Base-by-base conservation (phyloP, 164 flowering plant species). In the Chimonanthus salicifolius region DNA sequence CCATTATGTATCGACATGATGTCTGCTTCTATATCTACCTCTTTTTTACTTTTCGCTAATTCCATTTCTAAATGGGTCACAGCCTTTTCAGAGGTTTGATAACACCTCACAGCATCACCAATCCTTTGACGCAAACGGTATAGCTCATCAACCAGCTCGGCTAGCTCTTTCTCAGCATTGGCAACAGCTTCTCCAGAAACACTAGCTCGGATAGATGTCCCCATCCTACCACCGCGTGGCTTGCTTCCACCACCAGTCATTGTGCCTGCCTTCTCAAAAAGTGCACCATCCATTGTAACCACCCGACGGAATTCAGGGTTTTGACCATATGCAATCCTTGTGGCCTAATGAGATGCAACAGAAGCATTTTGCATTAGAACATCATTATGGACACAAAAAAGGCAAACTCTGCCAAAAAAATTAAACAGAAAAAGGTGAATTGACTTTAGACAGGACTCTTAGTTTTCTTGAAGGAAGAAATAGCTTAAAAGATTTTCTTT, bases 201-300 rank as follows among this genome's bases (percentile, higher is more conserved):
- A 80, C 91, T 89, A 18, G 86, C 89, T 76, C 89, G 90, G 74
- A 94, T 87, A 54, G 97, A 88, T 67, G 97, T 88, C 6, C 97
- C 95, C 90, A 96, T 96, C 80, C 87, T 94, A 70, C 99, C 99
- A 78, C 98, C 98, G 62, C 95, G 92, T 46, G 97, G 98, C 82
- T 84, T 94, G 76, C 82, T 72, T 18, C 99, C 98, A 4, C 99
- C 99, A 71, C 99, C 99, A 83, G 89, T 92, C 98, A 96, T 96
- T 3, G 99, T 96, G 63, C 99, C 99, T 63, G 97, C 87, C 80
- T 87, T 92, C 76, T 94, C 98, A 82, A 94, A 88, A 49, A 96
- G 87, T 20, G 94, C 89, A 76, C 99, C 99, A 73, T 96, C 95
- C 78, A 96, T 81, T 70, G 99, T 91, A 54, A 96, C 99, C 13